A percentile compares a stretch with the other conserved stretches of the same genome.
Evolutionary conservation across 2,329 filamentous ascomycete species (phyloP).

Genomic region (Hymenoscyphus occultus): DNA sequence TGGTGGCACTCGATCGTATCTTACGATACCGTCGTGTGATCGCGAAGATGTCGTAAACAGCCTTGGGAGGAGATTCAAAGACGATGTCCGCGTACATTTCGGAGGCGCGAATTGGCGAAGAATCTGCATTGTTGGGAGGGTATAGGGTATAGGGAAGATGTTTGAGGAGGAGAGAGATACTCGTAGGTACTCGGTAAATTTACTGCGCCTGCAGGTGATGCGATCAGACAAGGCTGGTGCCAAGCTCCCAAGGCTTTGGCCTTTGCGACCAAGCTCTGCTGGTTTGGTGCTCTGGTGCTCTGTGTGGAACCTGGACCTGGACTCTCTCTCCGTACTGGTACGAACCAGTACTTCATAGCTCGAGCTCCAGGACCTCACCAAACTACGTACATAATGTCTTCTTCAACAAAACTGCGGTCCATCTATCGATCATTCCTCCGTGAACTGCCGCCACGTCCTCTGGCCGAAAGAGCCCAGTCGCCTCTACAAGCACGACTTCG

Average conservation of each 20-base stretch:
- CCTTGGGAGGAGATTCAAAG: background rate
- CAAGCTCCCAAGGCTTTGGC: slow-evolving; percentile 3
- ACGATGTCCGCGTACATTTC: background rate
- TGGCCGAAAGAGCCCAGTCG: slow-evolving; percentile 52
- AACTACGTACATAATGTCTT: slow-evolving; percentile 26
- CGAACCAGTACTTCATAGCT: background rate
- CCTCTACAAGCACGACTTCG: slow-evolving; percentile 70
- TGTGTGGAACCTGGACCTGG: background rate
- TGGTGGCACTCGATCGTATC: background rate
- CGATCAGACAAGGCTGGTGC: slow-evolving; percentile 8
- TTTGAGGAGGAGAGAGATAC: background rate
- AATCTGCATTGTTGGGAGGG: background rate
- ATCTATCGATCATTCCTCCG: slow-evolving; percentile 87
- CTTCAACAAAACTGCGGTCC: slow-evolving; percentile 59
- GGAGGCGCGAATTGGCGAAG: background rate
- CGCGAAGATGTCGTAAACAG: slow-evolving; percentile 3
- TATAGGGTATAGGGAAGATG: background rate
- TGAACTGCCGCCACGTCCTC: slow-evolving; percentile 74
- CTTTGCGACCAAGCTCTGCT: no score
- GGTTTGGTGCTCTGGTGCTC: background rate
- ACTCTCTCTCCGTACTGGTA: no score
- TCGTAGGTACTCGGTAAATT: background rate
- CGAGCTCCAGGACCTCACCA: background rate
- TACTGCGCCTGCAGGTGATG: no score
- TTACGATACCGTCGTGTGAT: background rate